Evolutionary conservation across 768 basidiomycete genomes (phyloP), one percentile per base, ranked within the genome.

Genomic region (Postia placenta): DNA sequence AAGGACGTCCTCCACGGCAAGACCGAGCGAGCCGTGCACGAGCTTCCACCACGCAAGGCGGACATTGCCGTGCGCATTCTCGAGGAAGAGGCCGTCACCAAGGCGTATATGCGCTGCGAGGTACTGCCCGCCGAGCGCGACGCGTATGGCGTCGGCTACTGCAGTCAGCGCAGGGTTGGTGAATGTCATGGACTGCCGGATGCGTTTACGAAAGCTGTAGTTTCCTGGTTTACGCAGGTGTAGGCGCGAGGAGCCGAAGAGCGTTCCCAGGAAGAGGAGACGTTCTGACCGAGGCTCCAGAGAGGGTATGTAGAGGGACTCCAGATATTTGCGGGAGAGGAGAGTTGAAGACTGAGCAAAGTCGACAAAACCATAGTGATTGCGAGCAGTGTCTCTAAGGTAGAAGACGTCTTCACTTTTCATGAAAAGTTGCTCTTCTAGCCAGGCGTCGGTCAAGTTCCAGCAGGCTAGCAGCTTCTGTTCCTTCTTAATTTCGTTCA

Each of bases 181-280:
- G 59, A 83, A 76, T 6, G 70, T 65, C 85, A 91, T 88, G 36
- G 60, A 61, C 48, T 67, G 64, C 14, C 86, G 76, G 43, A 85
- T 68, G 15, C 64, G 56, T 5, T 67, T 60, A 2, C 81, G 78
- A 23, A 79, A 57, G 12, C 58, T 62, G 42, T 69, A 59, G 54
- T 79, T 74, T 12, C 58, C 57, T 7, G 58, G 55, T 24, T 68
- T 57, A 19, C 66, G 70, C 0, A 88, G 69, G 20, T 75, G 72
- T 2, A 91, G 67, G 7, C 90, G 76, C 2, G 81, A 80, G 1
- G 86, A 83, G 4, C 87, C 87, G 65, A 91, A 91, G 1, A 91
- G 73, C 0, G 83, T 81, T 7, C 89, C 89, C 12, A 92, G 59
- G 48, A 84, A 79, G 14, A 92, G 59, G 23, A 91, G 74, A 7